Conservation (phyloP, 2,329 filamentous ascomycete species). For the Fusarium zealandicum region DNA sequence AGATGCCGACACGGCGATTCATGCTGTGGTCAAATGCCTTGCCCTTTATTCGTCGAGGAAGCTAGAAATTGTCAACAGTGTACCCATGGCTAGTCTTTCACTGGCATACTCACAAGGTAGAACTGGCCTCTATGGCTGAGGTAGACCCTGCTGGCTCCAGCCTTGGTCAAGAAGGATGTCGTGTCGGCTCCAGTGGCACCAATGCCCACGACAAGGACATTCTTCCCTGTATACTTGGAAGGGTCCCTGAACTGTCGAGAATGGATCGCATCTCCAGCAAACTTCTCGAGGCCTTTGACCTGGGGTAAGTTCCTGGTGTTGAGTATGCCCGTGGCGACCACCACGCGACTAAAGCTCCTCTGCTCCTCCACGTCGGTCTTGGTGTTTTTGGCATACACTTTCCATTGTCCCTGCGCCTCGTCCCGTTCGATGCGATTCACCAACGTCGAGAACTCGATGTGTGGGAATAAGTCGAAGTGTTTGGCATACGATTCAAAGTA, state of each 20-base stretch:
- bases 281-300: slow-evolving; percentile 49
- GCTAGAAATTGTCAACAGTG: slow-evolving; percentile 16
- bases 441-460: slow-evolving; percentile 40
- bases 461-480: slow-evolving; percentile 41
- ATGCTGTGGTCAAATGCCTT: slow-evolving; percentile 45
- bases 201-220: slow-evolving; percentile 56
- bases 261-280: slow-evolving; percentile 51
- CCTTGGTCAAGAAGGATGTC: slow-evolving; percentile 43
- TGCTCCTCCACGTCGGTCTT: slow-evolving; percentile 29
- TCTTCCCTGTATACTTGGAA: slow-evolving; percentile 49
- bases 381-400: slow-evolving; percentile 38
- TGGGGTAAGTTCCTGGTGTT: slow-evolving; percentile 45
- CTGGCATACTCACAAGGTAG: slow-evolving; percentile 32
- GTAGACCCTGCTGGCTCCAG: slow-evolving; percentile 49
- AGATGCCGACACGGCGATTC: slow-evolving; percentile 42
- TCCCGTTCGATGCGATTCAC: slow-evolving; percentile 41
- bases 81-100: not conserved
- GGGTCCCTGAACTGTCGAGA: slow-evolving; percentile 47
- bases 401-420: slow-evolving; percentile 39
- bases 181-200: slow-evolving; percentile 47
- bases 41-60: slow-evolving; percentile 44
- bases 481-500: slow-evolving; percentile 46
- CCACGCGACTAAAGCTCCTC: slow-evolving; percentile 47
- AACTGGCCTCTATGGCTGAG: slow-evolving; percentile 50
- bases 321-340: slow-evolving; percentile 46